A percentile compares a stretch with the other conserved stretches of the same genome.
Evolutionary conservation across 495 filamentous ascomycete genomes (phyloP).

Genomic region (Lophiostoma macrostomum): DNA sequence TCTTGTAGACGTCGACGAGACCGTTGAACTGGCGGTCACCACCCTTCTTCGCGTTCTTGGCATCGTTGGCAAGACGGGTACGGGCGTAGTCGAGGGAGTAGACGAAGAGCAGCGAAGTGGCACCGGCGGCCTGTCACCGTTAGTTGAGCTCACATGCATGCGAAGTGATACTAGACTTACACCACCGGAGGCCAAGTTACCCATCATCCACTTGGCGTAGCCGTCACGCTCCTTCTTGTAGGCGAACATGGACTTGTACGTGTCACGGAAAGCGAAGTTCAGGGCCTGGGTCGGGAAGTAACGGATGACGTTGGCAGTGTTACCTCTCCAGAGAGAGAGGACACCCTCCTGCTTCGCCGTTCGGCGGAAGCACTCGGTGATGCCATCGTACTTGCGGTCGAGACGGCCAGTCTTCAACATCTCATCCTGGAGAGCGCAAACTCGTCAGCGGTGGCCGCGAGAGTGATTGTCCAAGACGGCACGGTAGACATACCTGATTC

Average conservation of each 20-base stretch:
- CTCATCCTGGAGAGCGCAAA: constrained; percentile 72
- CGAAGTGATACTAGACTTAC: constrained; percentile 54
- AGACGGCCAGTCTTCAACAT: constrained; percentile 99
- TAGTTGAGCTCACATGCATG: constrained; percentile 28
- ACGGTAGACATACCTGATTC: constrained; percentile 83
- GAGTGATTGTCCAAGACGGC: background rate
- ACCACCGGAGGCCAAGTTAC: constrained; percentile 99
- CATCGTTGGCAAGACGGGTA: constrained; percentile 99
- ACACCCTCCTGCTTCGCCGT: constrained; percentile 79
- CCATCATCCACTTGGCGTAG: constrained; percentile 98
- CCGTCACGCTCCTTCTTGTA: constrained; percentile 99
- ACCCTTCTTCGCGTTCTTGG: constrained; percentile 92
- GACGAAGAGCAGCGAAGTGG: constrained; percentile 99
- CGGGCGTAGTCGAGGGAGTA: constrained; percentile 99
- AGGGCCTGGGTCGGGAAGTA: constrained; percentile 99
- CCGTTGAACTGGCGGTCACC: constrained; percentile 99
- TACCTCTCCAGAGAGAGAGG: constrained; percentile 94
- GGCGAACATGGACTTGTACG: constrained; percentile 99
- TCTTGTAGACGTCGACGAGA: constrained; percentile 98
- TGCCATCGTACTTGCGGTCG: constrained; percentile 93
- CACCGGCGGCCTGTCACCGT: constrained; percentile 78
- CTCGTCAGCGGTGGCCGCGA: constrained; percentile 6
- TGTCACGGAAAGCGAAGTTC: constrained; percentile 99
- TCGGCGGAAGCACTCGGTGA: constrained; percentile 88
- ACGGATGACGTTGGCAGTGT: constrained; percentile 99